These are phyloP conservation scores for Heterobasidion parviporum DNA, from an alignment of 1,284 basidiomycete genomes.

Conservation along the genomic window DNA sequence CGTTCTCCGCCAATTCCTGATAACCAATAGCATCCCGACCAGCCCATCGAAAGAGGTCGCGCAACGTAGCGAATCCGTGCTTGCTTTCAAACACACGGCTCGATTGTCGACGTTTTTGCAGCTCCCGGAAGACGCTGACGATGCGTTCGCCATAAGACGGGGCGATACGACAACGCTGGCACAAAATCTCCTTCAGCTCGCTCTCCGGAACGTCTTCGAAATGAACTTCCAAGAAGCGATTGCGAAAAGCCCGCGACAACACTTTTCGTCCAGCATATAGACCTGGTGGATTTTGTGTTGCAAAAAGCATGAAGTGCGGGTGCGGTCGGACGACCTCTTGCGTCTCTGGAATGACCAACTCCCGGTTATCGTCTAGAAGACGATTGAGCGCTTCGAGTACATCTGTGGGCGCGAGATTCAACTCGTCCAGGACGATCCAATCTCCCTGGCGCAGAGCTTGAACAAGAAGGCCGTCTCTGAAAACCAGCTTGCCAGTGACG, in stretches of 20 bases:
- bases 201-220: slow-evolving; percentile 95
- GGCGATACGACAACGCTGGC: slow-evolving; percentile 83
- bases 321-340: slow-evolving; percentile 93
- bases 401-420: slow-evolving; percentile 97
- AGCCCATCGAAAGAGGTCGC: slow-evolving; percentile 98
- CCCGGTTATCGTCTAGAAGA: slow-evolving; percentile 94
- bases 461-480: slow-evolving; percentile 92
- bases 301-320: slow-evolving; percentile 96
- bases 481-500: slow-evolving; percentile 85
- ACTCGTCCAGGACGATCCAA: slow-evolving; percentile 98
- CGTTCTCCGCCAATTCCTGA: slow-evolving; percentile 91
- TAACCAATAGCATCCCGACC: slow-evolving; percentile 83
- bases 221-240: slow-evolving; percentile 98
- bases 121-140: slow-evolving; percentile 87
- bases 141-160: slow-evolving; percentile 90
- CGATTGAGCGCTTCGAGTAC: slow-evolving; percentile 97
- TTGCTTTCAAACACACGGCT: slow-evolving; percentile 96
- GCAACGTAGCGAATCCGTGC: slow-evolving; percentile 92
- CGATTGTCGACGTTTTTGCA: slow-evolving; percentile 88
- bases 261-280: slow-evolving; percentile 97
- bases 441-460: slow-evolving; percentile 88
- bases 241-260: slow-evolving; percentile 92
- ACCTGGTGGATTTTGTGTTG: slow-evolving; percentile 97
- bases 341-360: slow-evolving; percentile 94
- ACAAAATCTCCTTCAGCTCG: slow-evolving; percentile 91